These are phyloP conservation scores for Lolium multiflorum DNA, from an alignment of 176 grass and related monocot species.

Conservation along the genomic window DNA sequence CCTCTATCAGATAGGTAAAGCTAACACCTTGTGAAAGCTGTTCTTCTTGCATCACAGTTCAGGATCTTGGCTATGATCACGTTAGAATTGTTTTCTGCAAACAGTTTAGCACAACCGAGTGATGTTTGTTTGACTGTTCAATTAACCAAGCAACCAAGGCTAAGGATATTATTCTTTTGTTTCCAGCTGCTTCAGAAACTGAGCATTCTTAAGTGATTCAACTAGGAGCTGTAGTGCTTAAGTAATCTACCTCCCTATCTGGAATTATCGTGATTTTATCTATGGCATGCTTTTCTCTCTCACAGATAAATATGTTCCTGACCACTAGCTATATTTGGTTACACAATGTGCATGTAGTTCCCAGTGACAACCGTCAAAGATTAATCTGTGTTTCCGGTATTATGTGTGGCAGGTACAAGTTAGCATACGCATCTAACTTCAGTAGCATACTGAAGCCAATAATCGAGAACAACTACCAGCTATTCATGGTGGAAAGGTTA, in stretches of 20 bases:
- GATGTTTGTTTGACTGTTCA: not conserved
- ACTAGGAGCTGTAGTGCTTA: not conserved
- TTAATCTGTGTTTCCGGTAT: conserved; percentile 26
- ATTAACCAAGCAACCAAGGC: conserved; percentile 5
- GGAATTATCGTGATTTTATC: not conserved
- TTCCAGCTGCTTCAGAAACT: conserved; percentile 26
- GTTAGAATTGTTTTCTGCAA: conserved; percentile 20
- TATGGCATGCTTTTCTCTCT: conserved; percentile 10
- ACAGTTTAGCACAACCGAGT: not conserved
- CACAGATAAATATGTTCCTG: not conserved
- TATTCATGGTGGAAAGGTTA: conserved; percentile 95
- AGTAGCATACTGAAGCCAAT: conserved; percentile 74
- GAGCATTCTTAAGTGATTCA: conserved; percentile 9
- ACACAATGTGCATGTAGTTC: conserved; percentile 17
- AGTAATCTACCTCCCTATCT: not conserved
- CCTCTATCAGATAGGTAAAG: conserved; percentile 73
- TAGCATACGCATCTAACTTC: conserved; percentile 88
- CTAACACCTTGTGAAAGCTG: not conserved
- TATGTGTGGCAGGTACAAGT: conserved; percentile 60
- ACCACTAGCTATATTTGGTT: not conserved
- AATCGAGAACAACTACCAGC: conserved; percentile 83
- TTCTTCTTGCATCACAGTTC: conserved; percentile 3
- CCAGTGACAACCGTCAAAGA: not conserved
- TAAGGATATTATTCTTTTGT: not conserved
- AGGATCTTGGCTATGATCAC: conserved; percentile 3